Percentiles rank a stretch among this genome's conserved stretches.
Evolutionary conservation across 225 moss, liverwort and hornwort genomes (phyloP).

Genomic region (Polytrichum commune): DNA sequence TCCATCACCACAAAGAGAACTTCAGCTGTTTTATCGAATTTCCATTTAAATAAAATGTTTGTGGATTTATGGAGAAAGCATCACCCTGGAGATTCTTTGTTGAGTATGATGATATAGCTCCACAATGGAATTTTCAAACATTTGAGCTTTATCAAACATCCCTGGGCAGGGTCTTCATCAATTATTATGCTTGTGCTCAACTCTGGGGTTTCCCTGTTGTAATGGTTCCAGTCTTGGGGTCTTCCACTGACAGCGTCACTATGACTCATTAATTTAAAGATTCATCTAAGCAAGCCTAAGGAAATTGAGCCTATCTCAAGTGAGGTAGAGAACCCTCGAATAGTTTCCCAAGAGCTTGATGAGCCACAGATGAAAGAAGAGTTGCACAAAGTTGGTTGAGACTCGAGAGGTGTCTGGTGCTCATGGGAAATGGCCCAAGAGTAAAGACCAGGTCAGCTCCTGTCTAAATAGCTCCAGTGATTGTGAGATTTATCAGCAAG

Average conservation of each 20-base stretch:
- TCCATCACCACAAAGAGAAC: conserved; percentile 5
- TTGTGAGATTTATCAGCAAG: conserved; percentile 10
- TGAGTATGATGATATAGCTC: neutral
- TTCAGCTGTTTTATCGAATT: neutral
- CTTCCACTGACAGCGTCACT: conserved; percentile 10
- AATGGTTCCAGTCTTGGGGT: conserved; percentile 9
- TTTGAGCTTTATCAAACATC: conserved; percentile 12
- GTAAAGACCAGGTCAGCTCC: conserved; percentile 7
- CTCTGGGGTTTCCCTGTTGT: too few relatives aligned
- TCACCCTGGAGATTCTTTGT: conserved; percentile 7
- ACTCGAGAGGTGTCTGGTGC: neutral
- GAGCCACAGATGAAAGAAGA: conserved; percentile 17
- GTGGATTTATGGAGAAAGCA: conserved; percentile 4
- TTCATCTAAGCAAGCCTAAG: neutral
- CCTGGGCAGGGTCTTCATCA: conserved; percentile 11
- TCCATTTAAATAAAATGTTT: conserved; percentile 1
- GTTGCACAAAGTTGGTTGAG: conserved; percentile 12
- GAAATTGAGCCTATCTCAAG: neutral
- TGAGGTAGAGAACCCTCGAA: conserved; percentile 7
- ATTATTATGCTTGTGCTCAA: conserved; percentile 19
- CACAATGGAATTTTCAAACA: conserved; percentile 13
- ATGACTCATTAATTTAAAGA: neutral
- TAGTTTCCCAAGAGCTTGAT: conserved; percentile 12
- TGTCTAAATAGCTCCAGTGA: conserved; percentile 19
- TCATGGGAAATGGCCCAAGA: neutral